Base-by-base conservation (phyloP, 495 filamentous ascomycete species). In the Aspergillus incahuasiensis region DNA sequence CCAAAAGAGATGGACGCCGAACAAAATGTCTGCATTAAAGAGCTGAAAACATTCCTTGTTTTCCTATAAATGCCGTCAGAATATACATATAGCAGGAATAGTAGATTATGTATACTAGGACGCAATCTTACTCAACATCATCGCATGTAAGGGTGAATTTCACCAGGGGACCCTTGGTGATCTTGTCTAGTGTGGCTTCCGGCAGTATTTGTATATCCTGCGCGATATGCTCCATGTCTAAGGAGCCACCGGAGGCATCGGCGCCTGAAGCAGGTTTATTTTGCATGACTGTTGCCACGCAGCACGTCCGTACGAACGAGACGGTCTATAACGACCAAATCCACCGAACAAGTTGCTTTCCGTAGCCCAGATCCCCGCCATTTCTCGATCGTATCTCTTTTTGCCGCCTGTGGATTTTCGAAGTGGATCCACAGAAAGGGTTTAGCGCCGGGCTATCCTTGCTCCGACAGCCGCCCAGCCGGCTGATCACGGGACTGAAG, bases 401-500 rank as follows among this genome's bases (percentile, higher is more conserved):
- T 67, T 51, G 41, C 58, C 45, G 56, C 52, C 58, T 51, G 58
- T 65, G 62, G 58, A 63, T 65, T 67, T 69, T 71, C 57, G 41
- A 61, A 56, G 66, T 59, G 64, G 61, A 49, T 20, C 60, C 18
- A 16, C 63, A 65, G 15, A 28, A 66, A 63, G 16, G 61, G 67
- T 19, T 52, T 71, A 72, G 71, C 47, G 34, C 19, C 71, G 68
- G 71, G 0, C 0, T 25, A 64, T 64, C 47, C 15, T 56, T 66
- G 19, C 28, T 68, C 66, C 73, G 60, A 13, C 46, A 15, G 18
- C 43, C 44, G 25, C 18, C 35, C 19, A 25, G 32, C 58, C 56
- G 62, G 48, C 52, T 50, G 54, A 63, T 72, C 72, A 73, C 70
- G 70, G 69, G 72, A 68, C 61, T 68, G 68, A 72, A 74, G 67